Percentiles rank a stretch among this genome's conserved stretches.
These are phyloP conservation scores for Rhexocercosporidium sp. DNA, from an alignment of 2,329 filamentous ascomycete genomes.

Conservation along the genomic window DNA sequence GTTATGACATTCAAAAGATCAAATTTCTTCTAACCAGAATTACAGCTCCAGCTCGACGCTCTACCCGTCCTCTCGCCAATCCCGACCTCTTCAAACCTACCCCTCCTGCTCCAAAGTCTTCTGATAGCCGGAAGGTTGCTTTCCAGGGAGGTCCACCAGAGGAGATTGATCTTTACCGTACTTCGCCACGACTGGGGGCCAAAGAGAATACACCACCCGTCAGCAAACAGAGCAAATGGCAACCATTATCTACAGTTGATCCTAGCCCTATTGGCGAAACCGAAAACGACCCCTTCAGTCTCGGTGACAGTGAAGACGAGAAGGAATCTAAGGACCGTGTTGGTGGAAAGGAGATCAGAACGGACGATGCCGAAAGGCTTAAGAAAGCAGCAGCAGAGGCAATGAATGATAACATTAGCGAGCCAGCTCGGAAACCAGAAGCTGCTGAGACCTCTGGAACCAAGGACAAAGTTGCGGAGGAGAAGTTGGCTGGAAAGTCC, in stretches of 20 bases:
- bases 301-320: conserved; percentile 95
- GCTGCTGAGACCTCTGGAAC: conserved; percentile 39
- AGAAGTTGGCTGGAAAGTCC: conserved; percentile 37
- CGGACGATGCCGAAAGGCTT: conserved; percentile 60
- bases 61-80: conserved; percentile 73
- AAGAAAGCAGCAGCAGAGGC: conserved; percentile 65
- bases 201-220: conserved; percentile 57
- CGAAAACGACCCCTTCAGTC: conserved; percentile 94
- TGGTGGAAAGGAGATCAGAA: conserved; percentile 58
- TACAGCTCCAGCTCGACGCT: conserved; percentile 58
- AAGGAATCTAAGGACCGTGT: conserved; percentile 69
- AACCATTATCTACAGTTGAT: conserved; percentile 85
- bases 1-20: conserved; percentile 38
- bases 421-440: conserved; percentile 38
- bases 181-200: conserved; percentile 60
- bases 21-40: conserved; percentile 1
- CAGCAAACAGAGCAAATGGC: conserved; percentile 90
- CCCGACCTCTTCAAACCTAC: conserved; percentile 80
- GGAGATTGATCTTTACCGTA: conserved; percentile 80
- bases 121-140: conserved; percentile 56
- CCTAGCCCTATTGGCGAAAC: conserved; percentile 82
- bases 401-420: conserved; percentile 48
- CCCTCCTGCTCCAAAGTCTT: conserved; percentile 47
- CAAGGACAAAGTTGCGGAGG: conserved; percentile 40
- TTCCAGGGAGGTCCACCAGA: conserved; percentile 65